These are phyloP conservation scores for Pestalotiopsis sp. DNA, from an alignment of 2,329 filamentous ascomycete genomes.

Conservation along the genomic window DNA sequence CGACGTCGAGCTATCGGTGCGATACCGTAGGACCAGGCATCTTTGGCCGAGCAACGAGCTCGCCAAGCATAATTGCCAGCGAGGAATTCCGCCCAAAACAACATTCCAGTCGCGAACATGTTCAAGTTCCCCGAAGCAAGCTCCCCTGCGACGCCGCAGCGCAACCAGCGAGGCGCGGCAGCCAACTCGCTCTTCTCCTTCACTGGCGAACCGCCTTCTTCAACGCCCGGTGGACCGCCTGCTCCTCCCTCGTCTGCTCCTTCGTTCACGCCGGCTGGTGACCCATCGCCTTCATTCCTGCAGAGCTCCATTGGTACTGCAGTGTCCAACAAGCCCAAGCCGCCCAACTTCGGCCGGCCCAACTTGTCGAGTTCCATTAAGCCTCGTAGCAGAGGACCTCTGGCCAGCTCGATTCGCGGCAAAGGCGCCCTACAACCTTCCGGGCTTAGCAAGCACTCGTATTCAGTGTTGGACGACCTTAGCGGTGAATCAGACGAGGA, in stretches of 20 bases:
- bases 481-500: slow-evolving; percentile 39
- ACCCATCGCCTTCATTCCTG: slow-evolving; percentile 56
- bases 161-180: slow-evolving; percentile 33
- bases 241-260: slow-evolving; percentile 48
- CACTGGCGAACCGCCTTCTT: slow-evolving; percentile 48
- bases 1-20: background rate
- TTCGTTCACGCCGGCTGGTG: slow-evolving; percentile 59
- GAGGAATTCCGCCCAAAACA: background rate
- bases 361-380: slow-evolving; percentile 29
- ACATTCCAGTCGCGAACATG: slow-evolving; percentile 24
- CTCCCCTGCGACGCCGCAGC: slow-evolving; percentile 53
- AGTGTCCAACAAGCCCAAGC: slow-evolving; percentile 34
- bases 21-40: background rate
- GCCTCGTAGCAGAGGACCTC: slow-evolving; percentile 39
- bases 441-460: slow-evolving; percentile 50
- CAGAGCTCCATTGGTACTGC: slow-evolving; percentile 55
- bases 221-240: slow-evolving; percentile 55
- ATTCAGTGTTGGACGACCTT: slow-evolving; percentile 31
- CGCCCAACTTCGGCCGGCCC: slow-evolving; percentile 41
- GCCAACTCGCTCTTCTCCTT: slow-evolving; percentile 39
- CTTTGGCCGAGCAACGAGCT: background rate
- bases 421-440: slow-evolving; percentile 48
- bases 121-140: slow-evolving; percentile 45
- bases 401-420: slow-evolving; percentile 51
- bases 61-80: background rate